Conservation (phyloP, 495 filamentous ascomycete species). For the Aspergillus olivimuriae region DNA sequence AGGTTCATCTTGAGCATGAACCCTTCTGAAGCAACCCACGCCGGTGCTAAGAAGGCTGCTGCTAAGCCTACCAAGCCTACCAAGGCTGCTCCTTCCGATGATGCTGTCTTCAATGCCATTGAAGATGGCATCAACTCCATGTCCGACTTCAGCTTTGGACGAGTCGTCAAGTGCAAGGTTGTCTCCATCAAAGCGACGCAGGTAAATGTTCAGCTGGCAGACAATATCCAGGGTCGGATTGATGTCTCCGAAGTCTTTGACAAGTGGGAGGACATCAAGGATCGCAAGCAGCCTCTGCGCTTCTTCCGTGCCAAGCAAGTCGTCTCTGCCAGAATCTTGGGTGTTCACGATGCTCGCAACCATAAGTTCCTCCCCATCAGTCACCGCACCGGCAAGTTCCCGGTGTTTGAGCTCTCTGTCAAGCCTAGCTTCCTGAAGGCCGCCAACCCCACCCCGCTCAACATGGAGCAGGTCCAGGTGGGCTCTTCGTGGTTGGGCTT, state of each 20-base stretch:
- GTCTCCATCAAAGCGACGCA: conserved; percentile 80
- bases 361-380: conserved; percentile 88
- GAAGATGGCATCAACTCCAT: conserved; percentile 59
- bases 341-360: conserved; percentile 82
- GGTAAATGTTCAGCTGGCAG: conserved; percentile 82
- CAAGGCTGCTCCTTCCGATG: conserved; percentile 25
- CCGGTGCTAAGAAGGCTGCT: conserved; percentile 23
- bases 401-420: conserved; percentile 84
- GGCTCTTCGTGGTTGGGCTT: conserved; percentile 71
- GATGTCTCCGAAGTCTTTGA: conserved; percentile 88
- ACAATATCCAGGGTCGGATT: conserved; percentile 85
- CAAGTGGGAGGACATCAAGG: conserved; percentile 74
- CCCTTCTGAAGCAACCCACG: conserved; percentile 27
- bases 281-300: conserved; percentile 70
- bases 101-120: conserved; percentile 55
- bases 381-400: conserved; percentile 67
- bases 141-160: conserved; percentile 67
- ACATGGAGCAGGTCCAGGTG: conserved; percentile 64
- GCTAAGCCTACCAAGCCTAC: conserved; percentile 8
- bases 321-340: conserved; percentile 70
- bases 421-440: conserved; percentile 61
- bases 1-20: conserved; percentile 62
- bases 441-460: conserved; percentile 51
- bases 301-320: conserved; percentile 64
- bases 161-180: conserved; percentile 70